Evolutionary conservation across 257 asterid species (phyloP).

Genomic region (Plantago ovata): DNA sequence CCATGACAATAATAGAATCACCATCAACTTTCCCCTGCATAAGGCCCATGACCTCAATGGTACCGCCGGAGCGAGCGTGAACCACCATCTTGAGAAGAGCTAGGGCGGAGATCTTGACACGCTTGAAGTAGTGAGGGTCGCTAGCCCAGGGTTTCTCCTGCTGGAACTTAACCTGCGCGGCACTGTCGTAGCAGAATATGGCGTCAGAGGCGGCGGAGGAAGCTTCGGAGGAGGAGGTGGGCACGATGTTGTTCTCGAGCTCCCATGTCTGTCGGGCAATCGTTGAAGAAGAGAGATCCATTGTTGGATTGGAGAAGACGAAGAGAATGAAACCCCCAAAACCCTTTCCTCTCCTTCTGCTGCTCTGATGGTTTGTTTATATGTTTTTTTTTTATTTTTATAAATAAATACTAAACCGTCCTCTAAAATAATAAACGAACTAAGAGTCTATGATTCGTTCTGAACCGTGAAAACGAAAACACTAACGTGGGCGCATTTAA

Average conservation of each 20-base stretch:
- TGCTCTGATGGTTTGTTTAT: background rate
- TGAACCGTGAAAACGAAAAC: too few species aligned
- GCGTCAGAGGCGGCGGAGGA: conserved; percentile 61
- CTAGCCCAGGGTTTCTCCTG: conserved; percentile 85
- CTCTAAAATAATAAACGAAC: too few species aligned
- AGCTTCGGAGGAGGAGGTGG: conserved; percentile 34
- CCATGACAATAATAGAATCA: conserved; percentile 91
- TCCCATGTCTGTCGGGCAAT: conserved; percentile 87
- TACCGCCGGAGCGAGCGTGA: conserved; percentile 98
- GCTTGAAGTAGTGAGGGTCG: conserved; percentile 97
- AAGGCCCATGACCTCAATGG: conserved; percentile 96
- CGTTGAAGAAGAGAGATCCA: conserved; percentile 52
- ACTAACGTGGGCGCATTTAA: too few species aligned
- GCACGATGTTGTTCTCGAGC: conserved; percentile 60
- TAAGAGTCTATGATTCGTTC: too few species aligned
- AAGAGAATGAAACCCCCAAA: background rate
- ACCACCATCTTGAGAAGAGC: conserved; percentile 99
- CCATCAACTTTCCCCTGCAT: conserved; percentile 99
- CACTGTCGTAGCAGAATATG: conserved; percentile 83
- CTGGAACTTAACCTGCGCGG: conserved; percentile 72
- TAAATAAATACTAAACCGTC: too few species aligned
- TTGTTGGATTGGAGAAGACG: background rate
- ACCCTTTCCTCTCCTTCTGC: background rate
- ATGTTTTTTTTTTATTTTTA: background rate
- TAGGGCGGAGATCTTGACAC: conserved; percentile 89